Conservation (phyloP, 345 rosid species). For the Litchi chinensis region DNA sequence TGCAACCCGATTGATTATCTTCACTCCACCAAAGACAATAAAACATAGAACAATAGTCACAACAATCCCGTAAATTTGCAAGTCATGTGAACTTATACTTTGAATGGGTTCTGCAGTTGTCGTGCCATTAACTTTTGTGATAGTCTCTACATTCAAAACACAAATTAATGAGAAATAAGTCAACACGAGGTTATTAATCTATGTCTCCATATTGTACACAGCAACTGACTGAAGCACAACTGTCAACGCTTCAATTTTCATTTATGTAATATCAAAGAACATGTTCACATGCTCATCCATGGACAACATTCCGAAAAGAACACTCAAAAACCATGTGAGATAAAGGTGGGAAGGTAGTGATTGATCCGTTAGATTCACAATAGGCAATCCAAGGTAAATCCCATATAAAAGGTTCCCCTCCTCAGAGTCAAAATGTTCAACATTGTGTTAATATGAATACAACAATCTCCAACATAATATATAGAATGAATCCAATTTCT, state of each 20-base stretch:
- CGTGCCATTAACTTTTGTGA: constrained; percentile 79
- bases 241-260: neutral
- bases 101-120: constrained; percentile 49
- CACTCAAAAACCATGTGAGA: neutral
- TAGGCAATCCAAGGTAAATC: constrained; percentile 7
- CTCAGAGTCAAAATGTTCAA: neutral
- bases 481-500: neutral
- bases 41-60: constrained; percentile 87
- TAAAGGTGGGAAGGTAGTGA: neutral
- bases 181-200: neutral
- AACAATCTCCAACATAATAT: neutral
- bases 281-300: neutral
- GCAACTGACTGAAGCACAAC: neutral
- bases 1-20: constrained; percentile 98
- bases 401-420: neutral
- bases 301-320: neutral
- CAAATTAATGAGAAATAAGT: constrained; percentile 19
- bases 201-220: neutral
- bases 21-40: constrained; percentile 99
- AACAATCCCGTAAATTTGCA: constrained; percentile 93
- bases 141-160: constrained; percentile 60
- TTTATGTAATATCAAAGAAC: neutral
- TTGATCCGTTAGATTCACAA: neutral
- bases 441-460: neutral
- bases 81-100: constrained; percentile 86